phyloP scores from a whole-genome alignment of 2,329 filamentous ascomycete genomes.

The Sporothrix pallida region DNA sequence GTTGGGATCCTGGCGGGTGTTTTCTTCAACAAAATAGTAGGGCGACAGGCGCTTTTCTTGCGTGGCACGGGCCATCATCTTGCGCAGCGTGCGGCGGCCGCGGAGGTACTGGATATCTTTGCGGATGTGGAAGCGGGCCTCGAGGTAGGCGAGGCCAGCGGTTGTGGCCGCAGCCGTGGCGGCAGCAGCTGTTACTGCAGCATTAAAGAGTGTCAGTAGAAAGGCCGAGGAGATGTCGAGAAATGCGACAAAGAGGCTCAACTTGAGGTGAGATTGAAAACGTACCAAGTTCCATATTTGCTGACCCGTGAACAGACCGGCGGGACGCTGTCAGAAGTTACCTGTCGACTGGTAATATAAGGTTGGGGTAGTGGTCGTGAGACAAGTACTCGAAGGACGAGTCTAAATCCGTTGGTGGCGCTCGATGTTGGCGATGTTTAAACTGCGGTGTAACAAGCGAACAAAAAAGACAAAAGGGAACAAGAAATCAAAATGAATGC shows the following conservation, averaged over 20 bases:
- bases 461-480: background rate
- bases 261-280: background rate
- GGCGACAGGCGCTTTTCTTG: constrained; percentile 61
- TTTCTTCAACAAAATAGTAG: constrained; percentile 69
- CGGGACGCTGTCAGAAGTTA: background rate
- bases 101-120: constrained; percentile 64
- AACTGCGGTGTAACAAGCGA: background rate
- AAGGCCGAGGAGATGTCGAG: background rate
- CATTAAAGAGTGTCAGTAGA: background rate
- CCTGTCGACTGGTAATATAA: background rate
- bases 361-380: too few species aligned
- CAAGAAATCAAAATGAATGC: background rate
- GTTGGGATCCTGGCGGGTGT: constrained; percentile 58
- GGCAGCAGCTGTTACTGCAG: constrained; percentile 35
- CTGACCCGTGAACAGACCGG: background rate
- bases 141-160: constrained; percentile 61
- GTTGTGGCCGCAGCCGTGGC: constrained; percentile 43
- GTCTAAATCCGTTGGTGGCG: background rate
- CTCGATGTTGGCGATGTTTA: background rate
- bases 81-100: constrained; percentile 49
- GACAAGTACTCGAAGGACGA: too few species aligned
- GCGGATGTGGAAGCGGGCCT: constrained; percentile 70
- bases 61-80: constrained; percentile 55
- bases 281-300: constrained; percentile 25
- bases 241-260: too few species aligned